phyloP scores from a whole-genome alignment of 352 stramenopile species.

The Ophiocytium majus region DNA sequence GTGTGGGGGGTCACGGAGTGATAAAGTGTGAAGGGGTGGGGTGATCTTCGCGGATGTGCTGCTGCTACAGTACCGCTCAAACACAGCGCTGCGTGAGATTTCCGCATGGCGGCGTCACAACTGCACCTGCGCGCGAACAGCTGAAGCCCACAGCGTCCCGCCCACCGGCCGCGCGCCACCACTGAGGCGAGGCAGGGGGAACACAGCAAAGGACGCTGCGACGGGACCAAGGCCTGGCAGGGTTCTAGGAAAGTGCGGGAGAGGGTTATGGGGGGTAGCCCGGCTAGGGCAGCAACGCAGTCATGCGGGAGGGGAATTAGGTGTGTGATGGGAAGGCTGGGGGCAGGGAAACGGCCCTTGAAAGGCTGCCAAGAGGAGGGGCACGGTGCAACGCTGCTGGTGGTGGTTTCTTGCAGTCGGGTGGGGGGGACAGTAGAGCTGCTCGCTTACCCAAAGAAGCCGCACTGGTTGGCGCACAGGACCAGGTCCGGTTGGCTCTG shows the following conservation, averaged over 20 bases:
- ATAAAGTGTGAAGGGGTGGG: no score
- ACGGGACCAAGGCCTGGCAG: no score
- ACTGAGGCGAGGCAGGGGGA: no score
- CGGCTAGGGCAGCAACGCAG: neutral
- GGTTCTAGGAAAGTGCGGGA: no score
- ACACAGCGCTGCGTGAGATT: neutral
- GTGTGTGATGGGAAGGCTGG: neutral
- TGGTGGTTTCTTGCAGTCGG: neutral
- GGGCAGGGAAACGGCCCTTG: neutral
- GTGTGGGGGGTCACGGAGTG: neutral
- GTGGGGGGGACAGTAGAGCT: no score
- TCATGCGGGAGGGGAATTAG: neutral
- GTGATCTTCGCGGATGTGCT: no score
- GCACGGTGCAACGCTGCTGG: neutral
- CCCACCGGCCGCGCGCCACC: no score
- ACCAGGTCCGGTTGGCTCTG: neutral
- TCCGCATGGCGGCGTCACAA: neutral
- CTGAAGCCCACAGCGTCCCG: no score
- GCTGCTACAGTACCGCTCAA: neutral
- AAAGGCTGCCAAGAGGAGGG: neutral
- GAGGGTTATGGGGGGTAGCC: neutral
- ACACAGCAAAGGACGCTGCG: no score
- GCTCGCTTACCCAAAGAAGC: neutral
- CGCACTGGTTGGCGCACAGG: neutral
- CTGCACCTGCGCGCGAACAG: neutral